Evolutionary conservation across 768 basidiomycete genomes (phyloP), one percentile per base, ranked within the genome.

Genomic region (Boletus sp.): DNA sequence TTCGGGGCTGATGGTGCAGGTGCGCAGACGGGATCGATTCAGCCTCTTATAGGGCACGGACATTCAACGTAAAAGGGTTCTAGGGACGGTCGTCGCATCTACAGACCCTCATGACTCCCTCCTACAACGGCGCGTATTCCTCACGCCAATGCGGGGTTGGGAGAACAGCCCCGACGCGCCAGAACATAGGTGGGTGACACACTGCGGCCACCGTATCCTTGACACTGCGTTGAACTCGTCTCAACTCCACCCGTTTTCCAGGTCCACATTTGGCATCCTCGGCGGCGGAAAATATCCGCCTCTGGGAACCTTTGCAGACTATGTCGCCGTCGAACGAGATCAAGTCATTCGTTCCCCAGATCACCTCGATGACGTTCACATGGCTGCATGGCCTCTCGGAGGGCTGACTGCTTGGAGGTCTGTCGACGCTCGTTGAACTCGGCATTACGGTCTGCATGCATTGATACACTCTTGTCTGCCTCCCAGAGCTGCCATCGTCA

Each of bases 331-430:
- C 17, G 85, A 84, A 52, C 82, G 87, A 46, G 79, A 85, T 54
- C 81, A 89, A 52, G 81, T 93, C 18, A 75, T 93, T 32, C 74
- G 53, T 3, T 81, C 85, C 4, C 92, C 90, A 0, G 71, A 78
- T 5, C 86, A 93, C 68, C 78, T 92, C 54, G 78, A 79, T 60
- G 83, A 89, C 67, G 74, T 84, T 41, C 81, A 92, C 51, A 78
- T 81, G 17, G 85, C 90, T 0, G 89, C 90, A 5, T 90, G 89
- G 83, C 91, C 92, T 0, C 64, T 90, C 3, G 90, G 78, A 1
- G 90, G 85, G 3, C 68, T 93, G 18, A 94, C 92, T 15, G 89
- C 92, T 3, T 94, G 90, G 87, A 84, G 92, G 92, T 92, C 11
- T 42, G 76, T 68, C 9, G 17, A 15, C 18, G 3, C 7, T 20